phyloP scores from a whole-genome alignment of 805 yeast species.

The Metschnikowia kofuensis region DNA sequence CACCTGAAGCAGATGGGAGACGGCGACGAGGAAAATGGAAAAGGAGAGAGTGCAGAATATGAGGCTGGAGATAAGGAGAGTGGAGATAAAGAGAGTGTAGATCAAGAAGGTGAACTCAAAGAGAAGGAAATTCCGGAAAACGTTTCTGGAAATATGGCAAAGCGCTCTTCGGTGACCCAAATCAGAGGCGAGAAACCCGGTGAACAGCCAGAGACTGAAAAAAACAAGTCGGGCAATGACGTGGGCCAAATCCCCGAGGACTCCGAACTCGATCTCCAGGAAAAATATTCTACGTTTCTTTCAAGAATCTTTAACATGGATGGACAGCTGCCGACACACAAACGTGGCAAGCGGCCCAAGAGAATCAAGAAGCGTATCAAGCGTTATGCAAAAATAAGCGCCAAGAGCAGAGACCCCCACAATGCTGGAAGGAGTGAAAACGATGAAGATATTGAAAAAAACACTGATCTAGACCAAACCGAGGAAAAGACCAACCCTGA shows the following conservation, averaged over 20 bases:
- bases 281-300: constrained; percentile 14
- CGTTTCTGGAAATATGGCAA: neutral
- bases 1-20: constrained; percentile 6
- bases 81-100: too few relatives aligned
- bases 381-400: constrained; percentile 18
- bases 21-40: too few relatives aligned
- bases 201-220: neutral
- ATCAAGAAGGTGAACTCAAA: too few relatives aligned
- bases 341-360: constrained; percentile 9
- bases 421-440: neutral
- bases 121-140: neutral
- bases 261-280: constrained; percentile 8
- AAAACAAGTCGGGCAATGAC: constrained; percentile 10
- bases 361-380: constrained; percentile 9
- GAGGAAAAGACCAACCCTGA: neutral
- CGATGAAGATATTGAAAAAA: neutral
- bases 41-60: too few relatives aligned
- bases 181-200: neutral
- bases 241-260: constrained; percentile 36
- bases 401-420: constrained; percentile 18
- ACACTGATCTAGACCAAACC: neutral
- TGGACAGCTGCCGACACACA: constrained; percentile 1
- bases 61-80: too few relatives aligned
- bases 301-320: constrained; percentile 14
- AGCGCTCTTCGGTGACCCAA: neutral